A percentile compares a stretch with the other conserved stretches of the same genome.
Evolutionary conservation across 352 stramenopile genomes (phyloP).

Genomic region (Phytophthora hybrid): DNA sequence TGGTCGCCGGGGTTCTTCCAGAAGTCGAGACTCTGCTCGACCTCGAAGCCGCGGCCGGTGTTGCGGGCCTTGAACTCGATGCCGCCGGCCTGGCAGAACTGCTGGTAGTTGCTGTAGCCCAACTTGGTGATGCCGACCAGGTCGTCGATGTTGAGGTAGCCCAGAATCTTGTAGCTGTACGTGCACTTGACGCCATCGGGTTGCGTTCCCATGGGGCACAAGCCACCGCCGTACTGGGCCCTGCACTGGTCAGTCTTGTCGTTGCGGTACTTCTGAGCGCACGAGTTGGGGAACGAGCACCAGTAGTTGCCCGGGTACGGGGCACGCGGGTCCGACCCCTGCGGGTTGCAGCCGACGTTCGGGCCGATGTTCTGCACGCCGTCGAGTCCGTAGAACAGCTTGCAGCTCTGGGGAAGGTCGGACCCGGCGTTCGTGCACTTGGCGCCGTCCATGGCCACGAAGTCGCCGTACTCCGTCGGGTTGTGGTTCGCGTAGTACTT

Average conservation of each 20-base stretch:
- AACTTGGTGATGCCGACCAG: not conserved
- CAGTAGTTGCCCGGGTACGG: not conserved
- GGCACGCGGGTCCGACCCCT: not conserved
- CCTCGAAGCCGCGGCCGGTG: not conserved
- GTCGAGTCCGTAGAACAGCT: not conserved
- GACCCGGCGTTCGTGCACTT: not conserved
- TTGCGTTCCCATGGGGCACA: not conserved
- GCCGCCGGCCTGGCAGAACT: conserved; percentile 1
- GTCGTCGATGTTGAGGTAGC: not conserved
- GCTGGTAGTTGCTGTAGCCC: conserved; percentile 3
- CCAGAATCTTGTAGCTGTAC: not conserved
- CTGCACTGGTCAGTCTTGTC: not conserved
- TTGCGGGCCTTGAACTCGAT: not conserved
- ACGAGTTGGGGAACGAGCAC: conserved; percentile 1
- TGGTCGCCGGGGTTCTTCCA: not conserved
- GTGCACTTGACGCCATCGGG: not conserved
- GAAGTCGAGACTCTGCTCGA: not conserved
- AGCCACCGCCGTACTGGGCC: not conserved
- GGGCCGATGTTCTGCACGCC: not conserved
- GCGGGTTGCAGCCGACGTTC: not conserved
- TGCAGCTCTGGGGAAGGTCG: not conserved
- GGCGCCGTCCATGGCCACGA: not conserved
- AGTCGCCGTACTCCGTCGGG: not conserved
- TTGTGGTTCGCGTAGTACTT: not conserved
- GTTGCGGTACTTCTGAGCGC: not conserved